Percentiles rank a stretch among this genome's conserved stretches.
phyloP scores from a whole-genome alignment of 1,284 basidiomycete species.

The Cutaneotrichosporon dermatis region DNA sequence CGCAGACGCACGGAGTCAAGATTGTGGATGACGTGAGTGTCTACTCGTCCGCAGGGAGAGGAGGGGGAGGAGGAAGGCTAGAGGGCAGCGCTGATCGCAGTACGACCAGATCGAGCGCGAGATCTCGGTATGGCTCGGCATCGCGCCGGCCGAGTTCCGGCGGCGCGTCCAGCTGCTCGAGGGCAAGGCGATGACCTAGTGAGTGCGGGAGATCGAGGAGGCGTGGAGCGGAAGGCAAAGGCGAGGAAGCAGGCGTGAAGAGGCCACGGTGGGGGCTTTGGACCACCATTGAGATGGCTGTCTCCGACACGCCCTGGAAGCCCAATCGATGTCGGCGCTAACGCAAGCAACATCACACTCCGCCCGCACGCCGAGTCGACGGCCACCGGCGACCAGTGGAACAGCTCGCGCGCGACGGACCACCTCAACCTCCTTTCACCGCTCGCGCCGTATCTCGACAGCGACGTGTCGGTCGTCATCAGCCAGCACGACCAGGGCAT shows the following conservation, averaged over 20 bases:
- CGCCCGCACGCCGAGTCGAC: constrained; percentile 26
- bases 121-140: constrained; percentile 42
- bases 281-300: neutral
- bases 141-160: constrained; percentile 38
- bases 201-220: constrained; percentile 8
- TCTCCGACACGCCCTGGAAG: neutral
- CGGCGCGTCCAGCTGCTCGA: constrained; percentile 52
- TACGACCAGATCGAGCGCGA: constrained; percentile 47
- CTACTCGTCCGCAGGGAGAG: no score
- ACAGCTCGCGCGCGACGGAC: constrained; percentile 23
- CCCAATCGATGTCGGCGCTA: neutral
- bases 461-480: constrained; percentile 31
- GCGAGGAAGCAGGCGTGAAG: no score
- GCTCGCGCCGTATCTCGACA: constrained; percentile 34
- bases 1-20: constrained; percentile 43
- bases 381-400: constrained; percentile 29
- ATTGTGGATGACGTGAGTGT: constrained; percentile 43
- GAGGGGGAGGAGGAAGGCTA: no score
- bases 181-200: constrained; percentile 28
- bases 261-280: neutral
- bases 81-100: no score
- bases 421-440: constrained; percentile 36
- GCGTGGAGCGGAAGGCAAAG: no score
- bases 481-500: constrained; percentile 47
- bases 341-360: constrained; percentile 27